phyloP scores from a whole-genome alignment of 495 filamentous ascomycete genomes.

The Penicillium soppii region DNA sequence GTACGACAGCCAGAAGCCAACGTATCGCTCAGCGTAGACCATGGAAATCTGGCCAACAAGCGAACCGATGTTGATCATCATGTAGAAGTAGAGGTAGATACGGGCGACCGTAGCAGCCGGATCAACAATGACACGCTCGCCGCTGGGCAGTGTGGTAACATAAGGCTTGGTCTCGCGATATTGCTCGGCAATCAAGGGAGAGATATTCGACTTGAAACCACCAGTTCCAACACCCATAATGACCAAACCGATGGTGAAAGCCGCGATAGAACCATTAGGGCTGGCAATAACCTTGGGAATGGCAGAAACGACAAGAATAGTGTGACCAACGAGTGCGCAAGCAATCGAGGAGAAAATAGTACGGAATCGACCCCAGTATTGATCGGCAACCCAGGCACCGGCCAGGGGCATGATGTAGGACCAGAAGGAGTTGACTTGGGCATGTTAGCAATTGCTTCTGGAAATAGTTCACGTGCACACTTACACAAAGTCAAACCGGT shows the following conservation, averaged over 20 bases:
- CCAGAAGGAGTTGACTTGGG: slow-evolving; percentile 70
- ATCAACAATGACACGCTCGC: slow-evolving; percentile 69
- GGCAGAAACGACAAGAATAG: slow-evolving; percentile 60
- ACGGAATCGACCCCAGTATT: slow-evolving; percentile 50
- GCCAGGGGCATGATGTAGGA: slow-evolving; percentile 67
- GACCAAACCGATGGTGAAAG: slow-evolving; percentile 61
- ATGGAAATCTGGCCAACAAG: slow-evolving; percentile 33
- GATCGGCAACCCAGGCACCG: slow-evolving; percentile 71
- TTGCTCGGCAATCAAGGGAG: slow-evolving; percentile 55
- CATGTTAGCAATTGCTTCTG: background rate
- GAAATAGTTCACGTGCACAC: slow-evolving; percentile 1
- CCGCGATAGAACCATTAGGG: slow-evolving; percentile 43
- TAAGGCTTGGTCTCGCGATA: slow-evolving; percentile 43
- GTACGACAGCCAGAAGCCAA: slow-evolving; percentile 77
- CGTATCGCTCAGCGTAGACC: slow-evolving; percentile 54
- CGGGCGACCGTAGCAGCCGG: slow-evolving; percentile 56
- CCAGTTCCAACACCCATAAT: slow-evolving; percentile 54
- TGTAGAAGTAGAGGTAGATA: slow-evolving; percentile 44
- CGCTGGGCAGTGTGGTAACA: slow-evolving; percentile 46
- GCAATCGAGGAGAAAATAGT: slow-evolving; percentile 56
- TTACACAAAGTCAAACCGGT: slow-evolving; percentile 56
- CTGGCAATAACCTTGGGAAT: slow-evolving; percentile 43
- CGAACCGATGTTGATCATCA: slow-evolving; percentile 58
- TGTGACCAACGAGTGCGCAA: slow-evolving; percentile 61
- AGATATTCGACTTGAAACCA: slow-evolving; percentile 67